phyloP scores from a whole-genome alignment of 2,329 filamentous ascomycete genomes.

The Pyricularia sp. region DNA sequence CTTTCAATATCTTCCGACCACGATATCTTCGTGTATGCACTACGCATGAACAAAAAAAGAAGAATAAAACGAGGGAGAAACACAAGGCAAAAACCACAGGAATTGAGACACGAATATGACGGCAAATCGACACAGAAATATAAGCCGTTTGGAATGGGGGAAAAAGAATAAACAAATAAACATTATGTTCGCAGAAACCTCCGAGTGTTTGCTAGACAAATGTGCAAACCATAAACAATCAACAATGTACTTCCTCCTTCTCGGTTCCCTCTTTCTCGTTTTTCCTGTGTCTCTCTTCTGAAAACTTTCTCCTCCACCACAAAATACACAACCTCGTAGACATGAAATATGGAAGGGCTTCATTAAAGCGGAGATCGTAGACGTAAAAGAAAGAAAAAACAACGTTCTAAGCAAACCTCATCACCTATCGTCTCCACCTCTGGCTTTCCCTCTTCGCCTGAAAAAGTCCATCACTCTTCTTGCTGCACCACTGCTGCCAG shows the following conservation, averaged over 20 bases:
- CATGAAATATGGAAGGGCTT: background rate
- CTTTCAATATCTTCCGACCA: background rate
- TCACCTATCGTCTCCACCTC: conserved; percentile 50
- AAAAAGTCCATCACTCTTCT: conserved; percentile 99
- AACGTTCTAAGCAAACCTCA: background rate
- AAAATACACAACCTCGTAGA: background rate
- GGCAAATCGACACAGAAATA: background rate
- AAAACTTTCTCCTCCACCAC: background rate
- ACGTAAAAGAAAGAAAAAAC: background rate
- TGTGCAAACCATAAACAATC: background rate
- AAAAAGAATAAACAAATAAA: conserved; percentile 2
- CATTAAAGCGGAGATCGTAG: background rate
- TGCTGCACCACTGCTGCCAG: conserved; percentile 77
- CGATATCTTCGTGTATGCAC: background rate
- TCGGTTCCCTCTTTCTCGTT: background rate
- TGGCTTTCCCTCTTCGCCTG: conserved; percentile 71
- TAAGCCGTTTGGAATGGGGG: background rate
- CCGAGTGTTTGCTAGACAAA: background rate
- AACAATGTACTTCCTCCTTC: background rate
- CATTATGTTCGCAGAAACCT: conserved; percentile 1
- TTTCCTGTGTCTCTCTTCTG: background rate
- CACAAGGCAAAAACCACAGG: background rate
- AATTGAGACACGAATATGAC: background rate
- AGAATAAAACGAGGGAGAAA: background rate
- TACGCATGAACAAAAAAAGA: background rate